phyloP scores from a whole-genome alignment of 306 rosid species.

The Neltuma alba region DNA sequence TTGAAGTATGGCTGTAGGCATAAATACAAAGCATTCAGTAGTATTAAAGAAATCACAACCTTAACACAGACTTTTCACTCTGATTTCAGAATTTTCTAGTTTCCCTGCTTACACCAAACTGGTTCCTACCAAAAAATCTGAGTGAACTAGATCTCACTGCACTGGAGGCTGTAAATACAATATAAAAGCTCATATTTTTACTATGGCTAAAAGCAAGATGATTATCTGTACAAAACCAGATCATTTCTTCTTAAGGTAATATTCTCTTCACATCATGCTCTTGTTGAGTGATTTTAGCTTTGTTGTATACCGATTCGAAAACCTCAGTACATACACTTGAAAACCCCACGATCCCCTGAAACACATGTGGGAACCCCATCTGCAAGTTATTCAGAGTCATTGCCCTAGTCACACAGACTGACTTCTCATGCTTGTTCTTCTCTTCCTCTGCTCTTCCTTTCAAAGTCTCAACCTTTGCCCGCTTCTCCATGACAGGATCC shows the following conservation, averaged over 20 bases:
- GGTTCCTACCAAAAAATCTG: background rate
- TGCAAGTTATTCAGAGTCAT: constrained; percentile 93
- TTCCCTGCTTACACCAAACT: constrained; percentile 7
- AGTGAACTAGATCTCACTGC: constrained; percentile 32
- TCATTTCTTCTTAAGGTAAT: background rate
- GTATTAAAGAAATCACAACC: background rate
- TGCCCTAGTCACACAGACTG: constrained; percentile 74
- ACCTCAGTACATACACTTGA: constrained; percentile 89
- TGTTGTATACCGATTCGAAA: constrained; percentile 80
- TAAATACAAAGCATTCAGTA: background rate
- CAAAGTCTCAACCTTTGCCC: constrained; percentile 66
- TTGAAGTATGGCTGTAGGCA: background rate
- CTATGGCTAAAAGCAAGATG: constrained; percentile 21
- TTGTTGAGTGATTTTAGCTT: constrained; percentile 57
- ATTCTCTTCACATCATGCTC: constrained; percentile 47
- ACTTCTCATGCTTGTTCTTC: constrained; percentile 78
- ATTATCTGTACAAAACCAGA: constrained; percentile 37
- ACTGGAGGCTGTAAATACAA: constrained; percentile 24
- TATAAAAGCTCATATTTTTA: constrained; percentile 1
- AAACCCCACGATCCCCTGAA: constrained; percentile 93
- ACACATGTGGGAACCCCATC: constrained; percentile 94
- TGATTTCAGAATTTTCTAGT: background rate
- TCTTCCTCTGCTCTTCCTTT: constrained; percentile 83
- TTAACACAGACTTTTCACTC: background rate
- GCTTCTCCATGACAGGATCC: constrained; percentile 71